Percentiles rank a stretch among this genome's conserved stretches.
Evolutionary conservation across 2,329 filamentous ascomycete species (phyloP).

Genomic region (Phaeoacremonium minimum): DNA sequence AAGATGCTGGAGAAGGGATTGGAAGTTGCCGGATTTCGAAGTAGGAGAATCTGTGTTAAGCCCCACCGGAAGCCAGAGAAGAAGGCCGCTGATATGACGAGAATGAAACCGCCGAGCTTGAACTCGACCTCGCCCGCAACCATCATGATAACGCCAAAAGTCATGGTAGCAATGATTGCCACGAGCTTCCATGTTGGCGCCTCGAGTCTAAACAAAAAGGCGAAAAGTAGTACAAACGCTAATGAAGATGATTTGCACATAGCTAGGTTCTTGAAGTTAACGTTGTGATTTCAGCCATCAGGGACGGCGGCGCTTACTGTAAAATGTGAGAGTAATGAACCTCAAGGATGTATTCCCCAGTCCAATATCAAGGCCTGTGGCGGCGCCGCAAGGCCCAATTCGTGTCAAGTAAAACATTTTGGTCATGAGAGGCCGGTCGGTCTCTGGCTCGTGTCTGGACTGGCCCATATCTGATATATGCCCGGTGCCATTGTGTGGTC

Average conservation of each 20-base stretch:
- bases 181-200: constrained; percentile 81
- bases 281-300: constrained; percentile 14
- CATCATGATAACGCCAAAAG: constrained; percentile 93
- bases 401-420: constrained; percentile 88
- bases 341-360: constrained; percentile 93
- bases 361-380: constrained; percentile 93
- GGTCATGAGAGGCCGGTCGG: constrained; percentile 67
- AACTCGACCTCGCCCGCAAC: constrained; percentile 93
- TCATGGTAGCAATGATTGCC: constrained; percentile 87
- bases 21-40: constrained; percentile 89
- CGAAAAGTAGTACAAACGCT: constrained; percentile 91
- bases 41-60: constrained; percentile 93
- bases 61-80: constrained; percentile 97
- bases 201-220: constrained; percentile 90
- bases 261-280: too few species aligned
- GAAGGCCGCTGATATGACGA: constrained; percentile 90
- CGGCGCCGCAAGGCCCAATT: constrained; percentile 85
- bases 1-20: constrained; percentile 98
- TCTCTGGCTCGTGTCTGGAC: constrained; percentile 48
- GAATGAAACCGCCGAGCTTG: constrained; percentile 76
- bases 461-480: constrained; percentile 44
- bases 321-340: constrained; percentile 95
- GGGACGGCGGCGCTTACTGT: constrained; percentile 54
- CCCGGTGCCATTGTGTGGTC: constrained; percentile 50
- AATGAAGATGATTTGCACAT: constrained; percentile 99